Conservation (phyloP, 163 green algal species). For the Chloromonas sp. region DNA sequence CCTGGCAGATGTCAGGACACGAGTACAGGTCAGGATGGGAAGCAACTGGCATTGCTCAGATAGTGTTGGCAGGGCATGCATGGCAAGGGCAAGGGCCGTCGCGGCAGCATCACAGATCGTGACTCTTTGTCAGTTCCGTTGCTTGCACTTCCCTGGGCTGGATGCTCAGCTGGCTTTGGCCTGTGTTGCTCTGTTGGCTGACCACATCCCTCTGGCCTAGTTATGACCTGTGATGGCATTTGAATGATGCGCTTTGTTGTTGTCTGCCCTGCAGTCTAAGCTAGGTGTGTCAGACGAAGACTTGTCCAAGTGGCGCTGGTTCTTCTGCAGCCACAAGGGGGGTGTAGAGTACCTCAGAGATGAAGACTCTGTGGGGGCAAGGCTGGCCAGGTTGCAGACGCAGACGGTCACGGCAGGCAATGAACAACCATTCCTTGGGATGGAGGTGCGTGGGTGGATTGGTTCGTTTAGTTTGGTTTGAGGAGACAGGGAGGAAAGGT, state of each 20-base stretch:
- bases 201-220: no score
- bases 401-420: not conserved
- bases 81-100: not conserved
- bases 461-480: not conserved
- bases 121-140: not conserved
- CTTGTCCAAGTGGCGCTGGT: slow-evolving; percentile 63
- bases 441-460: slow-evolving; percentile 2
- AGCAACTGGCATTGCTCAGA: no score
- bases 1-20: slow-evolving; percentile 50
- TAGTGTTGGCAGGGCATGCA: not conserved
- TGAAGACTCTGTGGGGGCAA: not conserved
- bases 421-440: slow-evolving; percentile 7
- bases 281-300: slow-evolving; percentile 69
- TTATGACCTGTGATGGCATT: no score
- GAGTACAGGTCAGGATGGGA: slow-evolving; percentile 46
- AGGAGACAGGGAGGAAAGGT: not conserved
- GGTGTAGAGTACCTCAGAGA: not conserved
- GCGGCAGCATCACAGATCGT: not conserved
- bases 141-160: no score
- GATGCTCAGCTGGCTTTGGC: not conserved
- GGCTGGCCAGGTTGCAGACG: not conserved
- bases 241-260: no score
- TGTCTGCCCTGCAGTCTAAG: slow-evolving; percentile 38
- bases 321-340: slow-evolving; percentile 21
- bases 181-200: not conserved